Percentiles rank a stretch among this genome's conserved stretches.
phyloP scores from a whole-genome alignment of 176 grass and related monocot species.

The Zea mays region DNA sequence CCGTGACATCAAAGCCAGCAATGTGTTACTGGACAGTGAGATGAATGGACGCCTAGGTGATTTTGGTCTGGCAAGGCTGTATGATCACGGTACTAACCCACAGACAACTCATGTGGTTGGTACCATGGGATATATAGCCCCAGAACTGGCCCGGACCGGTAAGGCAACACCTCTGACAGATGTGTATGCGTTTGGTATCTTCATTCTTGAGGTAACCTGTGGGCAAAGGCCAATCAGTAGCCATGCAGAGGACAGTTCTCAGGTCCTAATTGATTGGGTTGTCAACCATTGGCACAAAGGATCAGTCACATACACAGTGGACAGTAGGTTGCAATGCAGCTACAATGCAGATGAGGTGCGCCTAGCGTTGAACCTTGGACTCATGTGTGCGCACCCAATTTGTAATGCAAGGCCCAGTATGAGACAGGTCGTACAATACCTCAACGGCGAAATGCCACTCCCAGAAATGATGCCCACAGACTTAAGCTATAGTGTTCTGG shows the following conservation, averaged over 20 bases:
- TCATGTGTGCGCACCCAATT: slow-evolving; percentile 23
- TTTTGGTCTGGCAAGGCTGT: slow-evolving; percentile 34
- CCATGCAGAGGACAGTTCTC: background rate
- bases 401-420: slow-evolving; percentile 6
- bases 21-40: slow-evolving; percentile 56
- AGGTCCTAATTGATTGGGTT: slow-evolving; percentile 30
- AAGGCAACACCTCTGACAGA: slow-evolving; percentile 32
- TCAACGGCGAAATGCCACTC: slow-evolving; percentile 5
- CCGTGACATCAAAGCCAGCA: slow-evolving; percentile 56
- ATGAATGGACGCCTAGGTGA: slow-evolving; percentile 45
- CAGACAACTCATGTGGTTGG: slow-evolving; percentile 33
- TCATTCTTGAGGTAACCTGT: slow-evolving; percentile 37
- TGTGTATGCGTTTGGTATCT: slow-evolving; percentile 38
- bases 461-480: slow-evolving; percentile 30
- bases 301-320: slow-evolving; percentile 5
- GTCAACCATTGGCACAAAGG: background rate
- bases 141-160: slow-evolving; percentile 27
- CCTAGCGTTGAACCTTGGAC: slow-evolving; percentile 5
- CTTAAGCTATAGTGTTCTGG: slow-evolving; percentile 25
- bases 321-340: slow-evolving; percentile 3
- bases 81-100: slow-evolving; percentile 29
- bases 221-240: slow-evolving; percentile 26
- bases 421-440: background rate
- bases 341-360: background rate
- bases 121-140: slow-evolving; percentile 32